Evolutionary conservation across 805 yeast species (phyloP).

Genomic region (Metschnikowia peoriensis): DNA sequence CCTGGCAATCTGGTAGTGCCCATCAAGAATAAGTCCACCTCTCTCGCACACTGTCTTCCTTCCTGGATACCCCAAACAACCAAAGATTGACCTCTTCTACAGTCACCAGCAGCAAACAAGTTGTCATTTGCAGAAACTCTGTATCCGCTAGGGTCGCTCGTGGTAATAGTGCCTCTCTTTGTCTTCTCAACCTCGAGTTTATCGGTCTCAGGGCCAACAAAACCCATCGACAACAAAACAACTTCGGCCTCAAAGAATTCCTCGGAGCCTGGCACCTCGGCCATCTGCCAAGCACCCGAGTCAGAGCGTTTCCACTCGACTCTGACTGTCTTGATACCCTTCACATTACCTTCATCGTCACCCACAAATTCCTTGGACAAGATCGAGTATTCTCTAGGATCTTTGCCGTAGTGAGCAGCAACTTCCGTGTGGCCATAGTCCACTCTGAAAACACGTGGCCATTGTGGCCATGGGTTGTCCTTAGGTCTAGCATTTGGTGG

Average conservation of each 20-base stretch:
- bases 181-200: conserved; percentile 67
- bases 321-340: conserved; percentile 92
- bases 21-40: conserved; percentile 78
- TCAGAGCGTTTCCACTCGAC: conserved; percentile 98
- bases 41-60: conserved; percentile 97
- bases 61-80: conserved; percentile 99
- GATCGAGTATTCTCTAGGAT: conserved; percentile 95
- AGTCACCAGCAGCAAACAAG: conserved; percentile 95
- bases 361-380: conserved; percentile 94
- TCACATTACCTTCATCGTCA: conserved; percentile 92
- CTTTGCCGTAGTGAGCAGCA: conserved; percentile 90
- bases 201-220: conserved; percentile 91
- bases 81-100: conserved; percentile 97
- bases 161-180: conserved; percentile 79
- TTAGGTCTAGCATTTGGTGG: conserved; percentile 84
- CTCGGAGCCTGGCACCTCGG: conserved; percentile 92
- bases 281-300: conserved; percentile 98
- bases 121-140: conserved; percentile 61
- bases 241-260: conserved; percentile 94
- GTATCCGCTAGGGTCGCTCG: conserved; percentile 62
- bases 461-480: conserved; percentile 99
- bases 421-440: conserved; percentile 98
- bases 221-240: conserved; percentile 94
- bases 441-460: conserved; percentile 97
- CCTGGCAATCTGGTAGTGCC: conserved; percentile 86